phyloP scores from a whole-genome alignment of 768 basidiomycete species.

The Lactifluus volemus region DNA sequence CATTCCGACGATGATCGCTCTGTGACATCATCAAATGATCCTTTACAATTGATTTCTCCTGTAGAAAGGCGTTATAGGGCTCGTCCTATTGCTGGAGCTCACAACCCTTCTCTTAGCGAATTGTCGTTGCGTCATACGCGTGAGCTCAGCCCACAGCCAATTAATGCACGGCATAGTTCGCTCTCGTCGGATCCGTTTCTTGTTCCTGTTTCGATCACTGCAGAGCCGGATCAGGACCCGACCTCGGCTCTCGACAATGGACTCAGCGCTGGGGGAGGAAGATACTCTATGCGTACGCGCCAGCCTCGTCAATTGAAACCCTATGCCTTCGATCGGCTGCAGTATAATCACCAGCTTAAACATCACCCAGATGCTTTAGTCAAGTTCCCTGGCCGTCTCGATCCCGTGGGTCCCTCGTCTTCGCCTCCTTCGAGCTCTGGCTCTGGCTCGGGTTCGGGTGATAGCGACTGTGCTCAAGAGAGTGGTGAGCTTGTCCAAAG shows the following conservation, averaged over 20 bases:
- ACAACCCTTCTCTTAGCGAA: not conserved
- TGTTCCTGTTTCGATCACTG: not conserved
- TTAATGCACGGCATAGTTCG: not conserved
- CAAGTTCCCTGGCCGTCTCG: slow-evolving; percentile 33
- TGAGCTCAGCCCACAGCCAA: not conserved
- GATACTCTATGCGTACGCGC: slow-evolving; percentile 52
- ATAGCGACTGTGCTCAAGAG: not conserved
- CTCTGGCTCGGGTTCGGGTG: not conserved
- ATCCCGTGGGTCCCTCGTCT: slow-evolving; percentile 16
- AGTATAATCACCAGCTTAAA: slow-evolving; percentile 45
- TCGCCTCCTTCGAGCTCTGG: not conserved
- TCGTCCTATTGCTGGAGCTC: not conserved
- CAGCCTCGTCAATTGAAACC: slow-evolving; percentile 50
- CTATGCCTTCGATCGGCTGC: slow-evolving; percentile 45
- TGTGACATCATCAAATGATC: not conserved
- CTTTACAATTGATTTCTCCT: not conserved
- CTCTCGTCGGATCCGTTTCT: not conserved
- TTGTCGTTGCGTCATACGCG: too few relatives aligned
- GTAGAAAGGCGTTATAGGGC: not conserved
- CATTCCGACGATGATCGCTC: not conserved
- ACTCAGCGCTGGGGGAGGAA: not conserved
- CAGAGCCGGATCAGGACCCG: not conserved
- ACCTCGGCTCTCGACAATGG: not conserved
- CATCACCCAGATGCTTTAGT: slow-evolving; percentile 62
- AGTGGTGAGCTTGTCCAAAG: not conserved